These are phyloP conservation scores for Jasminum sambac DNA, from an alignment of 257 asterid species.

Conservation along the genomic window DNA sequence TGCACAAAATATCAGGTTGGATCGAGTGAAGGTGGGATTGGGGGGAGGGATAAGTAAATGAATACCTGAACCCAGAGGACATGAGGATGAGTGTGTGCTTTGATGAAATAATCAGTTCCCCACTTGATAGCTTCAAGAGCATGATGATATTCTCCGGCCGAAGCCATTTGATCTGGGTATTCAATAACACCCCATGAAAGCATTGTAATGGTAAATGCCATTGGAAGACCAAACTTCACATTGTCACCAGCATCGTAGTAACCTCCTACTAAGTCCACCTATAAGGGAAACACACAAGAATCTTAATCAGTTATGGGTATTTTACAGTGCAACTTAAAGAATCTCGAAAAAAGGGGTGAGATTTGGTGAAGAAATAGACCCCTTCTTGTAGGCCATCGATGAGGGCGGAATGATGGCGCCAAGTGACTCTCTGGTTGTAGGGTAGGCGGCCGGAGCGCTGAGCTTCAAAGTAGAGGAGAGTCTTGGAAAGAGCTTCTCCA, in stretches of 20 bases:
- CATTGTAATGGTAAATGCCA: conserved; percentile 83
- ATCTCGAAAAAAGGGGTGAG: background rate
- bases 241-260: conserved; percentile 92
- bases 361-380: conserved; percentile 32
- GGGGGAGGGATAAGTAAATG: background rate
- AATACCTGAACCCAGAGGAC: conserved; percentile 89
- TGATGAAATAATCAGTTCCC: conserved; percentile 93
- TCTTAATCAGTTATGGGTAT: background rate
- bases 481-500: conserved; percentile 75
- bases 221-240: conserved; percentile 85
- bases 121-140: conserved; percentile 87
- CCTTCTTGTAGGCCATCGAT: conserved; percentile 90
- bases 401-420: conserved; percentile 98
- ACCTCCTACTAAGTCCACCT: conserved; percentile 96
- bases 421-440: conserved; percentile 62
- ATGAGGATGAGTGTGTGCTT: conserved; percentile 77
- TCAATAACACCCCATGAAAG: conserved; percentile 75
- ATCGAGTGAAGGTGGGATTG: background rate
- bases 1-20: conserved; percentile 15
- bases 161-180: conserved; percentile 50
- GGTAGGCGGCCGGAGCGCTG: conserved; percentile 95
- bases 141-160: conserved; percentile 59
- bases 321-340: background rate
- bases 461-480: conserved; percentile 86
- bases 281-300: background rate